These are phyloP conservation scores for Aspergillus incahuasiensis DNA, from an alignment of 495 filamentous ascomycete genomes.

Conservation along the genomic window DNA sequence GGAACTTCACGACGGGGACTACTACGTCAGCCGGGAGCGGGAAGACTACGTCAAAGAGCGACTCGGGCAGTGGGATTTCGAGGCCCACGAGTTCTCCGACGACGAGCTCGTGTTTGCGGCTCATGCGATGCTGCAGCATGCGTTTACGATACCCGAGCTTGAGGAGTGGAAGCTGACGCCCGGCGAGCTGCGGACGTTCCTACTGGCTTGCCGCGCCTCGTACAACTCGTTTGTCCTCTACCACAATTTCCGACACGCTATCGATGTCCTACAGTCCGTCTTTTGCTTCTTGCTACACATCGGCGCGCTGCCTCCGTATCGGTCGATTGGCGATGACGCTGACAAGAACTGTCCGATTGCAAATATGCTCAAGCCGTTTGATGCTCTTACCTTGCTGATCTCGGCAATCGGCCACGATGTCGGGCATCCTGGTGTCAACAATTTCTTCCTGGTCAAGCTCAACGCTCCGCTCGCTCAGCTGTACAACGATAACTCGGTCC, in stretches of 20 bases:
- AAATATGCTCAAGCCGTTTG: slow-evolving; percentile 70
- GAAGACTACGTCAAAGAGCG: slow-evolving; percentile 60
- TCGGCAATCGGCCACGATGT: slow-evolving; percentile 97
- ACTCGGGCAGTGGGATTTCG: slow-evolving; percentile 81
- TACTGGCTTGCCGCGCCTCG: slow-evolving; percentile 76
- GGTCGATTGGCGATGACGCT: slow-evolving; percentile 20
- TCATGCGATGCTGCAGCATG: slow-evolving; percentile 82
- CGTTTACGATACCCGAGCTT: slow-evolving; percentile 74
- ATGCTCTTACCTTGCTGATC: slow-evolving; percentile 83
- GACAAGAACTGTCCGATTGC: slow-evolving; percentile 58
- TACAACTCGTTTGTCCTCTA: slow-evolving; percentile 98
- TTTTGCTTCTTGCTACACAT: slow-evolving; percentile 89
- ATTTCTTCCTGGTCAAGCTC: slow-evolving; percentile 87
- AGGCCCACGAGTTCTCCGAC: slow-evolving; percentile 80
- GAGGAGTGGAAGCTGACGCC: slow-evolving; percentile 71
- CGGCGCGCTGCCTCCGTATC: slow-evolving; percentile 68
- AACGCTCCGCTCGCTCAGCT: slow-evolving; percentile 95
- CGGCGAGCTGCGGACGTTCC: slow-evolving; percentile 69
- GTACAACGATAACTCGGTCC: slow-evolving; percentile 94
- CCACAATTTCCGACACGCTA: slow-evolving; percentile 96
- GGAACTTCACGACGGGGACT: slow-evolving; percentile 44
- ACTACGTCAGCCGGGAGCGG: slow-evolving; percentile 50
- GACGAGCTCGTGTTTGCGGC: slow-evolving; percentile 82
- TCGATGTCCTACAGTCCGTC: slow-evolving; percentile 90
- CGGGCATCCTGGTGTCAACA: slow-evolving; percentile 96